phyloP scores from a whole-genome alignment of 2,329 filamentous ascomycete species.

The Proliferodiscus dingleyae region DNA sequence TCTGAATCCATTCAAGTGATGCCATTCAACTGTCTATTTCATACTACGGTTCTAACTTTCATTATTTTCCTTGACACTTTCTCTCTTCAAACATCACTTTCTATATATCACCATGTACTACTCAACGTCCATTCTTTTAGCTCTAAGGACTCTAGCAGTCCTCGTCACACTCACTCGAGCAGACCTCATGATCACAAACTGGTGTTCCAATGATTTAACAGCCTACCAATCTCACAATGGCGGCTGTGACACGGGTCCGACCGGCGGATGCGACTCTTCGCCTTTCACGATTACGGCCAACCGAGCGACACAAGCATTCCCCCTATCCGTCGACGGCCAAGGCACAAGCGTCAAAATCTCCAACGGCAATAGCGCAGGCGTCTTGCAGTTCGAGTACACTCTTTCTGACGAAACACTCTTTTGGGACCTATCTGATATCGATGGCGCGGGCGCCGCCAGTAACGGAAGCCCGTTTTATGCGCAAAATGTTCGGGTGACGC shows the following conservation, averaged over 20 bases:
- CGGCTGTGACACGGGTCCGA: conserved; percentile 4
- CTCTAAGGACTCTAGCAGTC: no score
- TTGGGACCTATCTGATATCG: conserved; percentile 12
- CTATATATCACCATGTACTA: no score
- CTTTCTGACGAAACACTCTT: background rate
- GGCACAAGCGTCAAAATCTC: conserved; percentile 8
- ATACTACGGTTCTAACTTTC: no score
- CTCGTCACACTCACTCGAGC: no score
- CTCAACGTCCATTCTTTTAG: no score
- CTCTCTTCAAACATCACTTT: no score
- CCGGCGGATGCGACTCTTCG: background rate
- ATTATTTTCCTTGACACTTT: no score
- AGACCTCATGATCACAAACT: no score
- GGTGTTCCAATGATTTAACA: background rate
- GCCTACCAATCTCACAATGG: conserved; percentile 4
- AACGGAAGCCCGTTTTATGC: conserved; percentile 5
- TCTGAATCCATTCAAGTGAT: no score
- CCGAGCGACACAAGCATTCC: background rate
- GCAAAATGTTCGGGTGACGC: conserved; percentile 1
- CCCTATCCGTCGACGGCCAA: background rate
- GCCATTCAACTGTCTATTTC: no score
- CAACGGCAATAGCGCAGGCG: background rate
- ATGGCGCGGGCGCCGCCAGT: conserved; percentile 3
- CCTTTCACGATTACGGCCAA: background rate
- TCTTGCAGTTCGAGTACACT: conserved; percentile 13